These are phyloP conservation scores for Nicotiana paniculata DNA, from an alignment of 257 asterid genomes.

Conservation along the genomic window DNA sequence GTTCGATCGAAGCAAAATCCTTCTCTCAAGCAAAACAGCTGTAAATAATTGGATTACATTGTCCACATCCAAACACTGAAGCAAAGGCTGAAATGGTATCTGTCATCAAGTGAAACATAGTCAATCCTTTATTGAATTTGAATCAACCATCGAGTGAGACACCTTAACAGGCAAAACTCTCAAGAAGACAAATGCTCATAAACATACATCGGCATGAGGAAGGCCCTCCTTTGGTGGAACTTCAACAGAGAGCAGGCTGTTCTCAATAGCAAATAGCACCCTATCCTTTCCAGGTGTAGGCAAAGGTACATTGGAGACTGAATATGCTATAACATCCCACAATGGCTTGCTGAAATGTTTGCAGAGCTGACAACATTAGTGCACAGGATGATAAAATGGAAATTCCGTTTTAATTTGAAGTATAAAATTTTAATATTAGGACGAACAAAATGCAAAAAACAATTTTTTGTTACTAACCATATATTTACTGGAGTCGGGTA, in stretches of 20 bases:
- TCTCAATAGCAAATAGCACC: constrained; percentile 72
- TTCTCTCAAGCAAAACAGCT: constrained; percentile 88
- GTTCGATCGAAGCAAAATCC: constrained; percentile 91
- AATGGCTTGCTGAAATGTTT: constrained; percentile 82
- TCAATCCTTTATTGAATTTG: constrained; percentile 2
- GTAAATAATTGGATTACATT: constrained; percentile 82
- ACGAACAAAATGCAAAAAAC: neutral
- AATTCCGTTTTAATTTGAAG: neutral
- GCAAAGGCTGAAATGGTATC: constrained; percentile 97
- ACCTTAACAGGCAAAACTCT: neutral
- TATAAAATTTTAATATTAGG: neutral
- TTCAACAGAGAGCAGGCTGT: constrained; percentile 83
- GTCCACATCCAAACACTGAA: constrained; percentile 97
- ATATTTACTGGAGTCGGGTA: neutral
- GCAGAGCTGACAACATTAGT: constrained; percentile 27
- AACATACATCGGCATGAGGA: constrained; percentile 96
- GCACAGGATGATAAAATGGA: constrained; percentile 10
- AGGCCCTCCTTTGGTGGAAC: constrained; percentile 89
- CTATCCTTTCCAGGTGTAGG: constrained; percentile 93
- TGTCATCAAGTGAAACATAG: constrained; percentile 34
- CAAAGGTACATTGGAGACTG: constrained; percentile 76
- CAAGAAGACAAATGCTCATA: constrained; percentile 9
- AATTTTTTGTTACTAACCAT: neutral
- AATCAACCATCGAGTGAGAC: neutral
- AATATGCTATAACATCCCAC: constrained; percentile 75